A percentile compares a stretch with the other conserved stretches of the same genome.
These are phyloP conservation scores for Cinnamomum micranthum DNA, from an alignment of 164 flowering plant species.

Conservation along the genomic window DNA sequence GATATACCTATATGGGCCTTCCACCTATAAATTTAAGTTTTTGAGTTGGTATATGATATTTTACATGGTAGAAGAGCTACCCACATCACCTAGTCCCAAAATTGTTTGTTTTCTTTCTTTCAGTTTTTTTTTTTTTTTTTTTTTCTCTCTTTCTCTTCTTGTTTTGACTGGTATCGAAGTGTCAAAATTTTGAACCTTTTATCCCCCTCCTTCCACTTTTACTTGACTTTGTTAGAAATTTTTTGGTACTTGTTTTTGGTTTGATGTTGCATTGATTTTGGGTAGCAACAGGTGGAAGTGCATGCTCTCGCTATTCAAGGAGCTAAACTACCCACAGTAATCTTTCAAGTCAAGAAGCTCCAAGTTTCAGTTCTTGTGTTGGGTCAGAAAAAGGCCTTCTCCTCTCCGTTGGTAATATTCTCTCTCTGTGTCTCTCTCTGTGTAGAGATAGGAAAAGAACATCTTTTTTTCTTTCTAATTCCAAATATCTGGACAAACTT, in stretches of 20 bases:
- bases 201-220: too few species aligned
- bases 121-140: too few species aligned
- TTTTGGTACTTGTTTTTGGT: background rate
- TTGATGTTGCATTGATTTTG: background rate
- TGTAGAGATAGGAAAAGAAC: background rate
- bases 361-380: constrained; percentile 79
- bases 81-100: background rate
- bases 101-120: background rate
- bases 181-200: too few species aligned
- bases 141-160: background rate
- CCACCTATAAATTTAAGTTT: too few species aligned
- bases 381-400: constrained; percentile 71
- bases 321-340: constrained; percentile 60
- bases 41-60: too few species aligned
- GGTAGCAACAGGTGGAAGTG: constrained; percentile 59
- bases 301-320: constrained; percentile 84
- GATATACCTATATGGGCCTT: too few species aligned
- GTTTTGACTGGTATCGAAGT: background rate
- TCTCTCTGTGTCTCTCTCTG: background rate
- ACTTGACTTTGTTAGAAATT: background rate
- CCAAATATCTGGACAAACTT: background rate
- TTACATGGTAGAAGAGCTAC: too few species aligned
- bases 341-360: constrained; percentile 94
- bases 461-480: background rate
- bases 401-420: constrained; percentile 49